These are phyloP conservation scores for Coemansia sp. DNA, from an alignment of 192 early-diverging fungal species.

Conservation along the genomic window DNA sequence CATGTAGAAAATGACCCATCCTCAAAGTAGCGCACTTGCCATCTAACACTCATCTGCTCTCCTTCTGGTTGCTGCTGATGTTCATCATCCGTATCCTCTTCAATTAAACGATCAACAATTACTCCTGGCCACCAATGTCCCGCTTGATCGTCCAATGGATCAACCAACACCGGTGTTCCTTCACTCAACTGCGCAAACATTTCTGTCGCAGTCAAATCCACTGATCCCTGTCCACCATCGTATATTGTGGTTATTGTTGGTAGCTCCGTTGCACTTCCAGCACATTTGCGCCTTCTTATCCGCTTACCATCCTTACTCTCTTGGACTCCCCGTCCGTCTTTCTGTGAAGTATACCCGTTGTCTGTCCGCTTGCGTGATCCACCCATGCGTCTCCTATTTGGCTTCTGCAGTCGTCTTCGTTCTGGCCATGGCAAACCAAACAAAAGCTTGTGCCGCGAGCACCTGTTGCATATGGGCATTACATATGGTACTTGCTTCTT, in stretches of 20 bases:
- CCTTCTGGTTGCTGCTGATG: neutral
- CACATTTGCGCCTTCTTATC: slow-evolving; percentile 4
- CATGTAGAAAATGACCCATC: slow-evolving; percentile 42
- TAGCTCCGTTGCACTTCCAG: neutral
- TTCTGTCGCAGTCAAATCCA: slow-evolving; percentile 1
- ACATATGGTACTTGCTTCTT: too few relatives aligned
- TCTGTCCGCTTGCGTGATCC: slow-evolving; percentile 5
- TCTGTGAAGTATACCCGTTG: neutral
- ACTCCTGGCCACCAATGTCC: slow-evolving; percentile 48
- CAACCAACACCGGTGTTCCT: slow-evolving; percentile 48
- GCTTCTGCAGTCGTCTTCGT: slow-evolving; percentile 18
- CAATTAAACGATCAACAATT: slow-evolving; percentile 20
- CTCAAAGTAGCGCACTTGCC: slow-evolving; percentile 49
- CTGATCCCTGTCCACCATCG: slow-evolving; percentile 33
- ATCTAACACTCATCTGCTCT: neutral
- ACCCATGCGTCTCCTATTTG: neutral
- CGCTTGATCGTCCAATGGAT: slow-evolving; percentile 26
- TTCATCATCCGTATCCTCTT: neutral
- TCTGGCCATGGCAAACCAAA: slow-evolving; percentile 43
- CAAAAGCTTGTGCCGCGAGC: slow-evolving; percentile 34
- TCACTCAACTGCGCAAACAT: slow-evolving; percentile 30
- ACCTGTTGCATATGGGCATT: slow-evolving; percentile 16
- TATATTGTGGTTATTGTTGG: slow-evolving; percentile 24
- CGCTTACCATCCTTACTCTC: neutral
- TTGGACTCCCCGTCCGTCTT: neutral